Base-by-base conservation (phyloP, 768 basidiomycete genomes). In the Calocybe cyanea region DNA sequence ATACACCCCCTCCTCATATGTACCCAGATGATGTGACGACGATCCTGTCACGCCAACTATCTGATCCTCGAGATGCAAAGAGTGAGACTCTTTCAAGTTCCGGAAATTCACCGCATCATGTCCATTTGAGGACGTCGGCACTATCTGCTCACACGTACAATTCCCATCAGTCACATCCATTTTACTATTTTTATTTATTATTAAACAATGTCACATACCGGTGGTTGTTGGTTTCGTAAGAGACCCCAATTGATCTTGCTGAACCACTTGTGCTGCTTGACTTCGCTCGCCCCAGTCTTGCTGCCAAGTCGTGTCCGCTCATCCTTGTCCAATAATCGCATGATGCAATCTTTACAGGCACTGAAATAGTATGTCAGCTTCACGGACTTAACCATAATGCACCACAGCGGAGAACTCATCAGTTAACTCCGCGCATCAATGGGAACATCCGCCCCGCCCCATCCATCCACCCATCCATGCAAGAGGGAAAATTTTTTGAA, bases 261-360 rank as follows among this genome's bases (percentile, higher is more conserved):
- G 71, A 99, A 99, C 96, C 96, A 99, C 63, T 91, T 93, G 77
- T 98, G 96, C 47, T 89, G 85, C 72, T 98, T 99, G 57, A 99
- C 93, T 67, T 99, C 96, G 61, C 92, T 95, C 46, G 96, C 96
- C 20, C 96, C 96, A 55, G 84, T 92, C 67, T 79, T 84, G 65
- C 91, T 92, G 36, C 96, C 96, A 30, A 98, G 65, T 50, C 96
- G 78, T 45, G 80, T 84, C 60, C 78, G 72, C 66, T 99, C 96
- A 56, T 87, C 83, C 71, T 99, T 99, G 76, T 90, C 88, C 57
- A 99, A 70, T 43, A 98, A 63, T 53, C 92, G 89, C 25, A 73
- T 76, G 53, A 99, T 77, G 62, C 89, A 81, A 53, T 94, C 91
- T 65, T 93, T 96, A 63, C 88, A 84, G 17, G 87, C 80, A 54